Conservation (phyloP, 1,139 yeast genomes). For the Saccharomyces hybrid region DNA sequence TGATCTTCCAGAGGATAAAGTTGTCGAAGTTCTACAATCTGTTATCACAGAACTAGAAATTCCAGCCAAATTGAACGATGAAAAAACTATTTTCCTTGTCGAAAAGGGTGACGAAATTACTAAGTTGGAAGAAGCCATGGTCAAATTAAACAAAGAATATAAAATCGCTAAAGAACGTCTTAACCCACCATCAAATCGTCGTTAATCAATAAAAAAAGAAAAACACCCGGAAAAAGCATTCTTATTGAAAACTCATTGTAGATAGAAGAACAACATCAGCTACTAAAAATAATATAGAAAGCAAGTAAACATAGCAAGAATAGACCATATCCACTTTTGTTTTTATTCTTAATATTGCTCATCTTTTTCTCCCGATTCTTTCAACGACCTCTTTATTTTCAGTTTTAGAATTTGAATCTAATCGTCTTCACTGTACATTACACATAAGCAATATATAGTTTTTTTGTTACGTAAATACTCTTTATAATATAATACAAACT, state of each 20-base stretch:
- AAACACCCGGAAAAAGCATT: neutral
- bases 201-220: conserved; percentile 9
- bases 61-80: conserved; percentile 9
- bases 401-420: neutral
- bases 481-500: neutral
- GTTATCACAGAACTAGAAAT: conserved; percentile 76
- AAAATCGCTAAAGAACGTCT: conserved; percentile 31
- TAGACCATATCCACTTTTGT: neutral
- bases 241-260: neutral
- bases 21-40: conserved; percentile 58
- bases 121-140: no score
- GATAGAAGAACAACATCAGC: conserved; percentile 1
- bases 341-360: neutral
- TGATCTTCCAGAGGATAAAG: conserved; percentile 50
- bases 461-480: neutral
- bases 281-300: neutral
- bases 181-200: conserved; percentile 20
- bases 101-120: no score
- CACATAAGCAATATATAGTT: neutral
- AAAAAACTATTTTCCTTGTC: no score
- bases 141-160: conserved; percentile 2
- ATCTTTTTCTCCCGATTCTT: neutral
- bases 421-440: conserved; percentile 1
- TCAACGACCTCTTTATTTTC: neutral
- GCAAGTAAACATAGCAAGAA: neutral